A percentile compares a stretch with the other conserved stretches of the same genome.
These are phyloP conservation scores for Coemansia sp. DNA, from an alignment of 192 early-diverging fungal genomes.

Conservation along the genomic window DNA sequence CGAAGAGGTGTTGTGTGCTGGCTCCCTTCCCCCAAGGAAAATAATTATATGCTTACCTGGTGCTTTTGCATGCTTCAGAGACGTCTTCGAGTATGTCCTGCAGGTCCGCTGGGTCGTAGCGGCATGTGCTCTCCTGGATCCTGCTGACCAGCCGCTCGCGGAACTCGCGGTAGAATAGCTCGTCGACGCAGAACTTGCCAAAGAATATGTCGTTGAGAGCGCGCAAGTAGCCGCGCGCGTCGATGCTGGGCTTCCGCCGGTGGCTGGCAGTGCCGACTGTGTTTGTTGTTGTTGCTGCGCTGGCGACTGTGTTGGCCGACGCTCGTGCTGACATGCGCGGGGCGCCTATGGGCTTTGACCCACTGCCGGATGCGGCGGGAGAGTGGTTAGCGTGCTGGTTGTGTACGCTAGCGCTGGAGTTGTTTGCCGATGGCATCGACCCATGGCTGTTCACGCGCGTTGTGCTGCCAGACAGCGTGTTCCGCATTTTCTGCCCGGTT, in stretches of 20 bases:
- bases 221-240: constrained; percentile 44
- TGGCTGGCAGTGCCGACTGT: constrained; percentile 10
- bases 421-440: constrained; percentile 29
- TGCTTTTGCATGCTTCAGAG: constrained; percentile 47
- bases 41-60: constrained; percentile 28
- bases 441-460: constrained; percentile 18
- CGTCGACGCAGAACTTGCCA: constrained; percentile 53
- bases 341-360: constrained; percentile 2
- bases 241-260: constrained; percentile 37
- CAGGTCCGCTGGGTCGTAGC: constrained; percentile 41
- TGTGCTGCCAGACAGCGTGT: constrained; percentile 22
- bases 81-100: constrained; percentile 48
- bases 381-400: constrained; percentile 28
- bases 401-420: constrained; percentile 18
- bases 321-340: constrained; percentile 17
- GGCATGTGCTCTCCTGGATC: constrained; percentile 50
- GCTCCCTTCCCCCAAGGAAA: no score
- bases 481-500: constrained; percentile 44
- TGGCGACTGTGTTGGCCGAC: constrained; percentile 11
- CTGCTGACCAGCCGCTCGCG: constrained; percentile 52
- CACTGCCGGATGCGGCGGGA: constrained; percentile 4
- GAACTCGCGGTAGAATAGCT: constrained; percentile 51
- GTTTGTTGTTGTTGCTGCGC: background rate
- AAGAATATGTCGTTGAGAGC: constrained; percentile 55
- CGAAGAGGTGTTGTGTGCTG: no score